Evolutionary conservation across 192 early-diverging fungal species (phyloP), one percentile per base, ranked within the genome.

Genomic region (Glomus cerebriforme): DNA sequence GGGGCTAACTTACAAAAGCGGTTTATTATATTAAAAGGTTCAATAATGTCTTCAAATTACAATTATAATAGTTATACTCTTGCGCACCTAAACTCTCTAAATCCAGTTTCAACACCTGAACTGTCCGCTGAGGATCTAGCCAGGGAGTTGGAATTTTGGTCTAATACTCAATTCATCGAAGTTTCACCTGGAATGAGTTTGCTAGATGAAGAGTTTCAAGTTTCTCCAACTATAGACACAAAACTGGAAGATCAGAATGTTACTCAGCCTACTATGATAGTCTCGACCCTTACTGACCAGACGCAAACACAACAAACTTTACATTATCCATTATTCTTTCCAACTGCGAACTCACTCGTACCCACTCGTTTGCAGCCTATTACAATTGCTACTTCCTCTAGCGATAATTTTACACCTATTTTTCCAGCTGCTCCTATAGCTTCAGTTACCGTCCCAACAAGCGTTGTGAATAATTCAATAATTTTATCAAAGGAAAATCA

Each of bases 41-140:
- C 49, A 22, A 7, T 3, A 22, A 54, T 54, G 49, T 54, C 49
- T 22, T 54, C 49, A 17, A 54, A 54, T 54, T 54, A 54, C 19
- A 54, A 54, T 17, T 54, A 54, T 1, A 22, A 54, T n/a, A n/a
- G n/a, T 54, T 54, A 22, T 17, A 6, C 6, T 9, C 39, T 54
- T 17, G 15, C 49, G 5, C 49, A 54, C 7, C 49, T 54, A 22
- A 43, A 43, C 39, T 43, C 39, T 43, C 17, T 54, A 22, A 54
- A 54, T 22, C 49, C 17, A 7, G n/a, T 22, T 3, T 59, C 45
- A 9, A 17, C 47, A 29, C 37, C 72, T 32, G 54, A 73, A 43
- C 27, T 73, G 72, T 73, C 72, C 19, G 22, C 7, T 24, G 72
- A 54, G 37, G 72, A 73, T 17, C 22, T 73, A 29, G 47, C 9